Conservation (phyloP, 1,284 basidiomycete genomes). For the Leucoagaricus sp. region DNA sequence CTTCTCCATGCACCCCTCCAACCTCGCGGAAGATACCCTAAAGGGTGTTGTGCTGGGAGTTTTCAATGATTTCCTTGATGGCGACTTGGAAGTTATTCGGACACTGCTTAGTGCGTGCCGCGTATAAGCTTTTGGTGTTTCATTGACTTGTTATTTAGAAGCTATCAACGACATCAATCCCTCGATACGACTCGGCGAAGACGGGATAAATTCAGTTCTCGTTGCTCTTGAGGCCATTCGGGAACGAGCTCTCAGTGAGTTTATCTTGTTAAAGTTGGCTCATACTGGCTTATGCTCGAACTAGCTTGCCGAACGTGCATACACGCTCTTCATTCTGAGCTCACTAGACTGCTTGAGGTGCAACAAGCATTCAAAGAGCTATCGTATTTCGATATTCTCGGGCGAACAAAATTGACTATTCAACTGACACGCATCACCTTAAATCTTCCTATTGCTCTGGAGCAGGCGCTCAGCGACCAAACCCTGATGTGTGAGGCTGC, state of each 20-base stretch:
- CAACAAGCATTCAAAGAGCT: conserved; percentile 76
- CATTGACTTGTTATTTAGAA: conserved; percentile 38
- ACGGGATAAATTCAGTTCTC: conserved; percentile 68
- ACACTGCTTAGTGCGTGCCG: conserved; percentile 63
- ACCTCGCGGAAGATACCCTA: conserved; percentile 75
- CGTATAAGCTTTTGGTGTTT: background rate
- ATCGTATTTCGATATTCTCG: conserved; percentile 77
- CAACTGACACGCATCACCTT: conserved; percentile 82
- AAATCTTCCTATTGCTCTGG: conserved; percentile 75
- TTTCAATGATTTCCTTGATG: conserved; percentile 81
- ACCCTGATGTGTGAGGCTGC: conserved; percentile 19
- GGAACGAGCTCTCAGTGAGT: conserved; percentile 66
- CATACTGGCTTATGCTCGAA: background rate
- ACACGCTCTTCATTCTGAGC: conserved; percentile 70
- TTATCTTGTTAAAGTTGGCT: conserved; percentile 3
- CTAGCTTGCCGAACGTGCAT: conserved; percentile 81
- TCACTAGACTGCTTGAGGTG: conserved; percentile 75
- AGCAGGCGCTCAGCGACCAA: conserved; percentile 57
- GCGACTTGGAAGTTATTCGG: conserved; percentile 80
- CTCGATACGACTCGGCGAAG: conserved; percentile 68
- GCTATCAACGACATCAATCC: conserved; percentile 76
- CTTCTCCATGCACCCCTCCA: conserved; percentile 49
- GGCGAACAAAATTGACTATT: conserved; percentile 76
- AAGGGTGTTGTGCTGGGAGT: conserved; percentile 72
- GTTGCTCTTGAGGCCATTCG: conserved; percentile 63